phyloP scores from a whole-genome alignment of 345 rosid species.

The Bretschneidera sinensis region DNA sequence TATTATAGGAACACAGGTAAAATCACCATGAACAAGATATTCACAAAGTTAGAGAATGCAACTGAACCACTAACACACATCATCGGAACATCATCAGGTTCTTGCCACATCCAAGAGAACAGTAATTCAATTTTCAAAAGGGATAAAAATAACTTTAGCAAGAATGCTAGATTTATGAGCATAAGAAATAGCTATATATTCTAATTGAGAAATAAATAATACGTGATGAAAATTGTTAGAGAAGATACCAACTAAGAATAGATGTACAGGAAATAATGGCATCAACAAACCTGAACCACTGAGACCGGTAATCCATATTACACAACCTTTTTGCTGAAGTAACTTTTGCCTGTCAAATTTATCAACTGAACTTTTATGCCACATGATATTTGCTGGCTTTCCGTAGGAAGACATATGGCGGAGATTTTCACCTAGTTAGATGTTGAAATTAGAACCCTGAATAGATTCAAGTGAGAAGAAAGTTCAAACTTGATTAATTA shows the following conservation, averaged over 20 bases:
- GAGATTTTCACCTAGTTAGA: constrained; percentile 46
- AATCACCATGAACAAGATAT: not conserved
- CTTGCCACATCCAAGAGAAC: not conserved
- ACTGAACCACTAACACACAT: not conserved
- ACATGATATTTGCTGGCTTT: constrained; percentile 55
- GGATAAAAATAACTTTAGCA: not conserved
- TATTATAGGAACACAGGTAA: not conserved
- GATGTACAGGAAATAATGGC: not conserved
- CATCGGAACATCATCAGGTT: not conserved
- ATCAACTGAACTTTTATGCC: constrained; percentile 60
- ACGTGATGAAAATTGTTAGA: not conserved
- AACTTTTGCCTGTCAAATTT: constrained; percentile 52
- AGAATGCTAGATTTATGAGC: not conserved
- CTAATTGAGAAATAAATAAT: not conserved
- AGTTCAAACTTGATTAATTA: not conserved
- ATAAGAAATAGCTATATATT: not conserved
- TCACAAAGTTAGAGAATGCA: not conserved
- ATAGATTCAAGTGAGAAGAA: constrained; percentile 7
- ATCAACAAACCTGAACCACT: constrained; percentile 76
- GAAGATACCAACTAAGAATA: not conserved
- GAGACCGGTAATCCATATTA: constrained; percentile 78
- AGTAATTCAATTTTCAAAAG: not conserved
- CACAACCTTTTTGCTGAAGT: constrained; percentile 73
- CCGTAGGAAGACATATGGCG: constrained; percentile 35
- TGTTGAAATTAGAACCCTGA: constrained; percentile 18